phyloP scores from a whole-genome alignment of 2,329 filamentous ascomycete genomes.

The Acephala macrosclerotiorum region DNA sequence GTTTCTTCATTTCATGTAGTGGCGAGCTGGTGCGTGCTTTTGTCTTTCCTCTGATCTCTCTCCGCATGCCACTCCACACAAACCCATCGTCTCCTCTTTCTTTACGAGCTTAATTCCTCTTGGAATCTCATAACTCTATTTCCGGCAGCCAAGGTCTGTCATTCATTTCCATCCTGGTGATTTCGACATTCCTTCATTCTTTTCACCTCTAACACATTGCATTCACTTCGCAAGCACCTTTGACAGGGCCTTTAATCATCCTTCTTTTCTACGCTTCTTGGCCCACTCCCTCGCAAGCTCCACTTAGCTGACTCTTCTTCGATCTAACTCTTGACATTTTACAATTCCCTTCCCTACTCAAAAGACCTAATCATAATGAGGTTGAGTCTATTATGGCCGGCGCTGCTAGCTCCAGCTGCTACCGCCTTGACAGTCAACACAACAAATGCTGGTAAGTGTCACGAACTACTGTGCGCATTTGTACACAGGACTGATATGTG shows the following conservation, averaged over 20 bases:
- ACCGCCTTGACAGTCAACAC: constrained; percentile 37
- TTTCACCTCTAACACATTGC: constrained; percentile 22
- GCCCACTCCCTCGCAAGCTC: constrained; percentile 3
- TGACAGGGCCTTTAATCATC: constrained; percentile 37
- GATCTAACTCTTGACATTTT: not conserved
- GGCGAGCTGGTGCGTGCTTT: constrained; percentile 16
- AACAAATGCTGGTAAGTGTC: constrained; percentile 36
- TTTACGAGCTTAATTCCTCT: constrained; percentile 21
- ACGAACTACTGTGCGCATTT: not conserved
- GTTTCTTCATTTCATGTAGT: constrained; percentile 2
- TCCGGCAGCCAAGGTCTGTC: constrained; percentile 32
- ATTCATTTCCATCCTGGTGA: constrained; percentile 20
- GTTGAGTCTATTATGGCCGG: constrained; percentile 34
- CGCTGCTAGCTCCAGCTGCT: constrained; percentile 28
- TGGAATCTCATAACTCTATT: constrained; percentile 29
- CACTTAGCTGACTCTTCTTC: constrained; percentile 17
- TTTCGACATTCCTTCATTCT: constrained; percentile 26
- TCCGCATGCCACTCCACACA: constrained; percentile 7
- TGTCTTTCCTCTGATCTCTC: constrained; percentile 19
- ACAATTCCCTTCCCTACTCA: constrained; percentile 13
- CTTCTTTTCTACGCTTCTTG: constrained; percentile 17
- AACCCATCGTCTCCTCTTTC: constrained; percentile 22
- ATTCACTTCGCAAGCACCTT: constrained; percentile 34
- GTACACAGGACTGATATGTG: not conserved
- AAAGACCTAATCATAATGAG: constrained; percentile 34